Conservation (phyloP, 805 yeast genomes). For the Tetrapisispora arboricola region DNA sequence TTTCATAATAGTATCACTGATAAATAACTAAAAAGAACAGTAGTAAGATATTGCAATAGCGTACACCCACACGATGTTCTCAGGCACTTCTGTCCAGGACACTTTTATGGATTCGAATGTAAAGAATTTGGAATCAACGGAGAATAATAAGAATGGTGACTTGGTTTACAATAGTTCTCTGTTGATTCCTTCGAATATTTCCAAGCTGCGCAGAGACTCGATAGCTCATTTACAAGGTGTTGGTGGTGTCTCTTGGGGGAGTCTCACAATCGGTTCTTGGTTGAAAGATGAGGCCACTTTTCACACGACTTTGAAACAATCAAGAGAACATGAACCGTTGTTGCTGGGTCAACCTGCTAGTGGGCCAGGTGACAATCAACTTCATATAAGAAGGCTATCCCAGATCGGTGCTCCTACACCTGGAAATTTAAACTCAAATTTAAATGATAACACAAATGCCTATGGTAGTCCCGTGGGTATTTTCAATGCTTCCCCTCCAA, state of each 20-base stretch:
- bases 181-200: slow-evolving; percentile 5
- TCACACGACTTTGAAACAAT: slow-evolving; percentile 25
- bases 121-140: no score
- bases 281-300: slow-evolving; percentile 83
- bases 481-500: slow-evolving; percentile 3
- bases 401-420: background rate
- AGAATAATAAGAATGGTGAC: background rate
- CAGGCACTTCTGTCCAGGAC: slow-evolving; percentile 11
- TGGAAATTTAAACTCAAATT: background rate
- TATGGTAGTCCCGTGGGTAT: background rate
- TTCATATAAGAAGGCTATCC: slow-evolving; percentile 1
- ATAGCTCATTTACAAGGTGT: slow-evolving; percentile 95
- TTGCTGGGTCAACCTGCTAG: background rate
- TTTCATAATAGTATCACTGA: no score
- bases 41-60: no score
- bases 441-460: background rate
- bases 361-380: background rate
- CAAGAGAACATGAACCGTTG: slow-evolving; percentile 1
- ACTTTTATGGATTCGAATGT: slow-evolving; percentile 4
- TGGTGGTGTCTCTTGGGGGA: slow-evolving; percentile 98
- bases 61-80: no score
- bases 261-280: slow-evolving; percentile 92
- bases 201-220: slow-evolving; percentile 49
- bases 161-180: background rate
- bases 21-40: no score